These are phyloP conservation scores for Diaporthe sp. DNA, from an alignment of 2,329 filamentous ascomycete genomes.

Conservation along the genomic window DNA sequence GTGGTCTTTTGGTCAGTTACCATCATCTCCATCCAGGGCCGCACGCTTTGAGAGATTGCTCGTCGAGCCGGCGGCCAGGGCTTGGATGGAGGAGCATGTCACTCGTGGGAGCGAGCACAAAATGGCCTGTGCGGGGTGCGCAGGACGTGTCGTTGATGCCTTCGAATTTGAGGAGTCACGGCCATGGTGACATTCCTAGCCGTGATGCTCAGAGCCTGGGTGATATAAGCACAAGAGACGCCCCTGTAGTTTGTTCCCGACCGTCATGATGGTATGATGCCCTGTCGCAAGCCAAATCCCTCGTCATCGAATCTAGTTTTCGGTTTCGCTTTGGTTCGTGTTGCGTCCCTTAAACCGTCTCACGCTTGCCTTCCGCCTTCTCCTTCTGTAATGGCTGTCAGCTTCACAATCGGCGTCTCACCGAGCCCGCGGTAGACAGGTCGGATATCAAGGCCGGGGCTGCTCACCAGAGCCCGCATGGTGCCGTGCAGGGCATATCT, in stretches of 20 bases:
- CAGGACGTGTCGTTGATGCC: constrained; percentile 38
- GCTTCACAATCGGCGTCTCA: constrained; percentile 24
- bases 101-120: constrained; percentile 27
- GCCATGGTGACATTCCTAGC: constrained; percentile 36
- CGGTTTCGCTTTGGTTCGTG: constrained; percentile 45
- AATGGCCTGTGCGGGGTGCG: constrained; percentile 12
- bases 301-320: constrained; percentile 34
- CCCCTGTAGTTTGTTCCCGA: constrained; percentile 39
- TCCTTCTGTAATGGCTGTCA: constrained; percentile 80
- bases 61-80: constrained; percentile 8
- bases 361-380: constrained; percentile 95
- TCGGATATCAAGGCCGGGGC: constrained; percentile 58
- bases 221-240: constrained; percentile 41
- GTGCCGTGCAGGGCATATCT: constrained; percentile 99
- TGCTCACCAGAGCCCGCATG: constrained; percentile 88
- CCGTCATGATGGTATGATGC: constrained; percentile 38
- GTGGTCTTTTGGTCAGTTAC: neutral
- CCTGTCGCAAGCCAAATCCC: constrained; percentile 38
- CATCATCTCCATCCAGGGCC: constrained; percentile 24
- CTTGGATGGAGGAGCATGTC: constrained; percentile 37
- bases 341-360: constrained; percentile 75
- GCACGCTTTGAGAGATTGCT: constrained; percentile 12
- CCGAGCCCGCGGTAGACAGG: constrained; percentile 24
- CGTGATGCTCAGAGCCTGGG: constrained; percentile 33
- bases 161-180: constrained; percentile 40